These are phyloP conservation scores for Trichophyton schoenleinii DNA, from an alignment of 2,329 filamentous ascomycete genomes.

Conservation along the genomic window DNA sequence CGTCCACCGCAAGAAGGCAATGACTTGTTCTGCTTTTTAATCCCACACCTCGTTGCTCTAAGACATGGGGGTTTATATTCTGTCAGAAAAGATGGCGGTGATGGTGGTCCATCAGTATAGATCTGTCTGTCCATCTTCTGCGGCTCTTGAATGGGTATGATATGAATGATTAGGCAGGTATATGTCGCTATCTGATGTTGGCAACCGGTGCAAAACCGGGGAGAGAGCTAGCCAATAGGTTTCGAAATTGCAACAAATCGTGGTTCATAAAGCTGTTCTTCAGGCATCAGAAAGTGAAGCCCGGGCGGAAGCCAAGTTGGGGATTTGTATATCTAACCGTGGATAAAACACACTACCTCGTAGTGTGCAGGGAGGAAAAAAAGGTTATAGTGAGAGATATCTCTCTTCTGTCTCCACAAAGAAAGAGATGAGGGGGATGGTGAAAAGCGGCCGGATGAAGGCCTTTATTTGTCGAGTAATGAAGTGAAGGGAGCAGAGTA, in stretches of 20 bases:
- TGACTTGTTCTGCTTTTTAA: slow-evolving; percentile 54
- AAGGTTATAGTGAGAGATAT: neutral
- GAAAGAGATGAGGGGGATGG: neutral
- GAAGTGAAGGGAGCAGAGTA: neutral
- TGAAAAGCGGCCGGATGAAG: neutral
- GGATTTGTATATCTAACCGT: neutral
- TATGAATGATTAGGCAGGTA: neutral
- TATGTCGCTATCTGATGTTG: neutral
- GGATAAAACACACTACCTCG: neutral
- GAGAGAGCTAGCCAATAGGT: neutral
- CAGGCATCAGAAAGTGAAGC: neutral
- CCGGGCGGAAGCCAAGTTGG: neutral
- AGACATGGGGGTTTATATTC: neutral
- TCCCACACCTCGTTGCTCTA: slow-evolving; percentile 36
- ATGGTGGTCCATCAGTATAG: neutral
- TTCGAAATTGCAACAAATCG: neutral
- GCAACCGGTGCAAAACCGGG: neutral
- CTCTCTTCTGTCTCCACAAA: neutral
- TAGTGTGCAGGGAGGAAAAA: neutral
- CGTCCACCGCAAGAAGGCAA: slow-evolving; percentile 61
- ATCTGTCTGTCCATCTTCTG: neutral
- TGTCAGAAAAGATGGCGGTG: neutral
- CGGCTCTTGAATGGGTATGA: neutral
- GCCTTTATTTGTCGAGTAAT: neutral
- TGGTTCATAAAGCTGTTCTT: neutral